Evolutionary conservation across 1,284 basidiomycete species (phyloP), one percentile per base, ranked within the genome.

Genomic region (Caloboletus inedulis): DNA sequence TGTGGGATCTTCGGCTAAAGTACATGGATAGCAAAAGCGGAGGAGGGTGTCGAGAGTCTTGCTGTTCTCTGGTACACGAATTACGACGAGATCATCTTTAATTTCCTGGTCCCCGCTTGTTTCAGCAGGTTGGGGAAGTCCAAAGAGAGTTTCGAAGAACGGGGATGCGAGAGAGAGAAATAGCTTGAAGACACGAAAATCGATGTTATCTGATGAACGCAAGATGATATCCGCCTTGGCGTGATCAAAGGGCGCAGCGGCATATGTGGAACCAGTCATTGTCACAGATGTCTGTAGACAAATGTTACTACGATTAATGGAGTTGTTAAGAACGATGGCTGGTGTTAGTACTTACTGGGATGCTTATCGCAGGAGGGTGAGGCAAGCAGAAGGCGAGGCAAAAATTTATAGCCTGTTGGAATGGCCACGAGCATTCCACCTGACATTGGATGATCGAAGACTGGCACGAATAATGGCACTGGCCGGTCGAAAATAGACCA

Each of bases 131-230:
- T 77, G 73, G 10, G 76, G 74, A 18, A 78, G 64, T 12, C 69
- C 64, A 44, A 77, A 74, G 56, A 77, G 70, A 25, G 71, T 61
- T 31, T 69, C 64, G 51, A 80, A 77, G 51, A 78, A 70, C 0
- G 76, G 72, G 76, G 55, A 44, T 36, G 45, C 43, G 27, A 53
- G 47, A 9, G 55, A 56, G 41, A 56, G 55, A 33, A 58, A 67
- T 29, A 72, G 59, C 49, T 72, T 75, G 69, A 77, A 76, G 13
- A 74, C 68, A 16, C 59, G 52, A 7, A 59, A 61, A 27, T 61
- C 40, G 19, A 56, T n/a, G 37, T 70, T 67, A 60, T 79, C 78
- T 5, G 76, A 75, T 4, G 78, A 77, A 34, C 74, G 72, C 19
- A 80, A 18, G 25, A 59, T 56, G 36, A 59, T 29, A 9, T 59